phyloP scores from a whole-genome alignment of 768 basidiomycete genomes.

The Polyporus arcularius region DNA sequence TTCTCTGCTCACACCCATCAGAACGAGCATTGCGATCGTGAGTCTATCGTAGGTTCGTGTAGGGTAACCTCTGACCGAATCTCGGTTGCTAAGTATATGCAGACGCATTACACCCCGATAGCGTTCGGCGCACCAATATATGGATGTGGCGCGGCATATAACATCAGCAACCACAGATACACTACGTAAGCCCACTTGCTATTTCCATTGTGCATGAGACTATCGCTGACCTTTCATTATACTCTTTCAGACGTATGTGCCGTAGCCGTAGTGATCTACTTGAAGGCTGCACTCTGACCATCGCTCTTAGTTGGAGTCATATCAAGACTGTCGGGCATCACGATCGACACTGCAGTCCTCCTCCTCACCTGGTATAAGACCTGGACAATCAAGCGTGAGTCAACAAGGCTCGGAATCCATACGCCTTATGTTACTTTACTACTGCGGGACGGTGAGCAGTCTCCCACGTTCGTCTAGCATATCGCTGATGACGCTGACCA shows the following conservation, averaged over 20 bases:
- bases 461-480: too few species aligned
- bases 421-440: constrained; percentile 16
- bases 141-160: constrained; percentile 18
- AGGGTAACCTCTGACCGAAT: too few species aligned
- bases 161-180: not conserved
- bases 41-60: not conserved
- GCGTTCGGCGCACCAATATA: constrained; percentile 23
- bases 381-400: constrained; percentile 9
- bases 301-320: constrained; percentile 3
- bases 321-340: not conserved
- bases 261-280: not conserved
- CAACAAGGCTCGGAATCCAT: constrained; percentile 9
- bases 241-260: not conserved
- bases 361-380: constrained; percentile 17
- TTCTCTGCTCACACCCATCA: constrained; percentile 7
- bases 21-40: constrained; percentile 15
- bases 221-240: not conserved
- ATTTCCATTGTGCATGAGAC: not conserved
- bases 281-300: not conserved
- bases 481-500: not conserved
- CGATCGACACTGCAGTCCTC: constrained; percentile 7
- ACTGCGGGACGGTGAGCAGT: constrained; percentile 14
- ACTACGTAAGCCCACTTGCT: not conserved
- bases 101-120: constrained; percentile 19
- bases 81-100: constrained; percentile 11